Base-by-base conservation (phyloP, 1,284 basidiomycete species). In the Ustanciosporium gigantosporum region DNA sequence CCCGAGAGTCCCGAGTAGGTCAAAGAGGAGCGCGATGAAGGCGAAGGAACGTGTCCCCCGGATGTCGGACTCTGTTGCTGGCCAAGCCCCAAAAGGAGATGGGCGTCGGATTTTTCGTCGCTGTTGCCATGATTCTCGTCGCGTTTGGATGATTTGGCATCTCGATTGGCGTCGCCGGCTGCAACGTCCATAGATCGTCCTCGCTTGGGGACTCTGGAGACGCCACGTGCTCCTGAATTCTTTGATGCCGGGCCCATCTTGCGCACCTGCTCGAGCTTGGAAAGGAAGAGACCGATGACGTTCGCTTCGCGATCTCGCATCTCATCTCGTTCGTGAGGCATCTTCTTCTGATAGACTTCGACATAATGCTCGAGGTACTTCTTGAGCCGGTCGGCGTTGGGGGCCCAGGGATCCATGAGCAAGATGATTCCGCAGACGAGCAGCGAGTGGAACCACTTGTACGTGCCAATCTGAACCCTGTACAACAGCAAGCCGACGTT, bases 401-500 rank as follows among this genome's bases (percentile, higher is more conserved):
- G 31, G 2, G 56, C 64, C 11, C 46, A 40, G 1, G 74, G 73
- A 14, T 64, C 60, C 43, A 74, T 60, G 20, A 76, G 58, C 11
- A 72, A 42, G 3, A 68, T 51, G 11, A 76, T 56, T 3, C 73
- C 68, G 2, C 55, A 48, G 5, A 74, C 59, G 27, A 76, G 59
- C 17, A 68, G 27, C 11, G 66, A 66, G 27, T 70, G 70, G 46
- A 73, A 73, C 56, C 66, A 72, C 36, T 70, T 68, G 50, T 60
- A 74, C 0, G 66, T 60, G 2, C 68, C 66, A 11, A 74, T 60
- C 32, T 66, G 66, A 1, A 66, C 56, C 21, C 56, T 55, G 23
- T 56, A 68, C 3, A 68, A 36, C 5, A 58, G 59, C 21, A 48
- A 7, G 0, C 51, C 44, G 36, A 46, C 46, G 21, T 51, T 45